Evolutionary conservation across 2,329 filamentous ascomycete genomes (phyloP).

Genomic region (Xylariaceae sp.): DNA sequence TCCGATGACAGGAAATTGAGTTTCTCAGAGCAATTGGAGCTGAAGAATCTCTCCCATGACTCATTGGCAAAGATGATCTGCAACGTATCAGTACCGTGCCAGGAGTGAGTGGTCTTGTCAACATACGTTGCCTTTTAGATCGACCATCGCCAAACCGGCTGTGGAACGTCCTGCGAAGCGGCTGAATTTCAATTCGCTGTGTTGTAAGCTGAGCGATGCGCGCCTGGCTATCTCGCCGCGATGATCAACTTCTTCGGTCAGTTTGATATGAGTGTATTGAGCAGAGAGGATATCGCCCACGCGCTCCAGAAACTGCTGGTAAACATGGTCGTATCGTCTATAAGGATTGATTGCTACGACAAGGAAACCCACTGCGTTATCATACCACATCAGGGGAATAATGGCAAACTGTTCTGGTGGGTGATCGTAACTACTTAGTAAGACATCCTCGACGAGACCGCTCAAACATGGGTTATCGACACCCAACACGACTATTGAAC

Average conservation of each 20-base stretch:
- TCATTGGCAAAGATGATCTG: conserved; percentile 27
- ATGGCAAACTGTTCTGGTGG: too few relatives aligned
- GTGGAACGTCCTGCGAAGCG: conserved; percentile 25
- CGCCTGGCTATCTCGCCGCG: conserved; percentile 22
- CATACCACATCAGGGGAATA: conserved; percentile 18
- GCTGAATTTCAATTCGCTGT: conserved; percentile 24
- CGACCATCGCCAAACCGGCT: conserved; percentile 22
- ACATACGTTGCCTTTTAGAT: conserved; percentile 19
- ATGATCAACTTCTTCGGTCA: conserved; percentile 22
- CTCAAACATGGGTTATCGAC: conserved; percentile 17
- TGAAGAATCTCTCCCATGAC: conserved; percentile 24
- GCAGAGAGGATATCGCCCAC: conserved; percentile 20
- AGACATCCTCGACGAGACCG: conserved; percentile 14
- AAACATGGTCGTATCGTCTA: conserved; percentile 17
- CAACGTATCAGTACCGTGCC: conserved; percentile 1
- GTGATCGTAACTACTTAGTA: too few relatives aligned
- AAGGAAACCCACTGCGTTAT: conserved; percentile 19
- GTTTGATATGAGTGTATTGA: conserved; percentile 19
- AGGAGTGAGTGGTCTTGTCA: neutral
- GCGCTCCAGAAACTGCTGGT: conserved; percentile 20
- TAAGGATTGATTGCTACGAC: conserved; percentile 25
- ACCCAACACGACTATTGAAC: conserved; percentile 17
- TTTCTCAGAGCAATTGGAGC: conserved; percentile 15
- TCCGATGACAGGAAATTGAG: conserved; percentile 18
- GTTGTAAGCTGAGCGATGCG: conserved; percentile 19